Evolutionary conservation across 169 alveolate genomes (phyloP).

Genomic region (Plasmodium blacklocki): DNA sequence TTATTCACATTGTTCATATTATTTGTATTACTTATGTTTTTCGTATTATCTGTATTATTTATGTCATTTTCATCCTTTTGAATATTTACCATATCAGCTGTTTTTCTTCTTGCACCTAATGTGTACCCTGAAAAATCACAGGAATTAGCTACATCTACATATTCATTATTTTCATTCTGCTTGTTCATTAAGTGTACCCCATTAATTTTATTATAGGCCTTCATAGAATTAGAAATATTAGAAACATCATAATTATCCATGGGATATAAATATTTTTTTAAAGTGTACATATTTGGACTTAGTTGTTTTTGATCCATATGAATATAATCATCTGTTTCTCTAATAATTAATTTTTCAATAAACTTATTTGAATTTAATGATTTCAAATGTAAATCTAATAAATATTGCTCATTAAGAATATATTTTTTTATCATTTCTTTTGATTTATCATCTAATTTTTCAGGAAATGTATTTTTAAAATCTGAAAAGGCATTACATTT

Average conservation of each 20-base stretch:
- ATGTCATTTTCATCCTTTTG: too few relatives aligned
- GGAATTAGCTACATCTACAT: too few relatives aligned
- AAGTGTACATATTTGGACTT: slow-evolving; percentile 30
- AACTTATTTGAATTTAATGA: slow-evolving; percentile 59
- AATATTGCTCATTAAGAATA: slow-evolving; percentile 73
- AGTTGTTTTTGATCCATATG: slow-evolving; percentile 41
- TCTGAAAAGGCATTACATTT: slow-evolving; percentile 66
- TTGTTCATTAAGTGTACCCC: not conserved
- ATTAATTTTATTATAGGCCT: not conserved
- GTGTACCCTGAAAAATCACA: too few relatives aligned
- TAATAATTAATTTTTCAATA: slow-evolving; percentile 46
- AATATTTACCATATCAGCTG: too few relatives aligned
- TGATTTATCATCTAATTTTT: slow-evolving; percentile 50
- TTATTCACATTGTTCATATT: too few relatives aligned
- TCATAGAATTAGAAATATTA: not conserved
- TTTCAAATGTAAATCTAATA: slow-evolving; percentile 77
- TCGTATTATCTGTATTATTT: too few relatives aligned
- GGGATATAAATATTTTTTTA: slow-evolving; percentile 22
- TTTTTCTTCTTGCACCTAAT: too few relatives aligned
- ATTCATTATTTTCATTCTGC: not conserved
- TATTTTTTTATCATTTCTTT: slow-evolving; percentile 75
- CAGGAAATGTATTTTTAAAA: slow-evolving; percentile 60
- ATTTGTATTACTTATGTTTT: too few relatives aligned
- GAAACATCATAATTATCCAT: slow-evolving; percentile 10
- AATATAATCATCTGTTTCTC: slow-evolving; percentile 58